phyloP scores from a whole-genome alignment of 2,329 filamentous ascomycete species.

The Bipolaris oryzae region DNA sequence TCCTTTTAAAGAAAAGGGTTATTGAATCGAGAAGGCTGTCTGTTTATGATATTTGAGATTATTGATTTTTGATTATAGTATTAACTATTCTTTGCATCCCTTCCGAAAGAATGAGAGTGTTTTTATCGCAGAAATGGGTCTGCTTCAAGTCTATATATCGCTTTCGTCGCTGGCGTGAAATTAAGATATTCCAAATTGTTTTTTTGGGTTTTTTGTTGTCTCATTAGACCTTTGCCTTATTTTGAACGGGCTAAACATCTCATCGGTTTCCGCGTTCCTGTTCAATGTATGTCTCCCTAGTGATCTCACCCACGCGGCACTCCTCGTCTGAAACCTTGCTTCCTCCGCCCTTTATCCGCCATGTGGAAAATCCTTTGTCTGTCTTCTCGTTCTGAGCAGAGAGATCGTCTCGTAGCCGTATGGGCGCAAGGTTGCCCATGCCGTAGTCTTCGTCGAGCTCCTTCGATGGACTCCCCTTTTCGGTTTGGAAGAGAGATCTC shows the following conservation, averaged over 20 bases:
- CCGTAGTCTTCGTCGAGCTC: conserved; percentile 31
- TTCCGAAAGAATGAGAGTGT: not conserved
- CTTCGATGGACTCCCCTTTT: conserved; percentile 22
- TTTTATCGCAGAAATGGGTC: not conserved
- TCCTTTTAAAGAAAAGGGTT: no score
- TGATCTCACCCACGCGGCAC: conserved; percentile 29
- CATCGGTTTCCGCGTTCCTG: conserved; percentile 24
- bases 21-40: no score
- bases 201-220: not conserved
- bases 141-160: not conserved
- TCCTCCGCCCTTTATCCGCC: conserved; percentile 36
- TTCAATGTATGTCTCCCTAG: conserved; percentile 34
- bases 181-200: not conserved
- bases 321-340: conserved; percentile 39
- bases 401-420: conserved; percentile 38
- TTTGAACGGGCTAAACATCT: not conserved
- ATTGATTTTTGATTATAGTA: no score
- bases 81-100: not conserved
- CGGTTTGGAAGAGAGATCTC: conserved; percentile 31
- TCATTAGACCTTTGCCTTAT: not conserved
- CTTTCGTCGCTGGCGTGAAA: not conserved
- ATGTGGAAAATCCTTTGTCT: conserved; percentile 35
- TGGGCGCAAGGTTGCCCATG: conserved; percentile 30
- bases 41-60: no score
- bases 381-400: conserved; percentile 25